These are phyloP conservation scores for Phytophthora pinifolia DNA, from an alignment of 352 stramenopile species.

Conservation along the genomic window DNA sequence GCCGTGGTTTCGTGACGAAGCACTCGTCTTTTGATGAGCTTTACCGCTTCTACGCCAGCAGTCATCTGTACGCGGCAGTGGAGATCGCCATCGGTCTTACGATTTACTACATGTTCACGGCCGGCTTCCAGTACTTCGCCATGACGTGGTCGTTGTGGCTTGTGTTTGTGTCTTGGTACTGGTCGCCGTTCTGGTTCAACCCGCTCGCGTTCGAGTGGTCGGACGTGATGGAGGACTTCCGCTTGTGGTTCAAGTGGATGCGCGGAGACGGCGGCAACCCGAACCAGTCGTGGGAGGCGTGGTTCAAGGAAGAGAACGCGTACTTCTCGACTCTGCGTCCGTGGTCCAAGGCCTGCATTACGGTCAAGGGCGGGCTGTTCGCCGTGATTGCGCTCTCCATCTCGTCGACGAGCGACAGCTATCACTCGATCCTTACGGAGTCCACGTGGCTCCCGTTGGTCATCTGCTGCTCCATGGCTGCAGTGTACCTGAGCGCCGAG, in stretches of 20 bases:
- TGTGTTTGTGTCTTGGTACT: slow-evolving; percentile 78
- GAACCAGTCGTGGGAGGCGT: slow-evolving; percentile 95
- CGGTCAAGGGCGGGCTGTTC: slow-evolving; percentile 91
- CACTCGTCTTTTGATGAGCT: slow-evolving; percentile 98
- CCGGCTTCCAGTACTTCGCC: slow-evolving; percentile 95
- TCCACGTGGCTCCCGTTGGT: slow-evolving; percentile 58
- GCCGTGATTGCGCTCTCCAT: slow-evolving; percentile 87
- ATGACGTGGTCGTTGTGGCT: slow-evolving; percentile 99
- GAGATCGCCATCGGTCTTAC: slow-evolving; percentile 91
- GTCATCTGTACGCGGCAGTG: slow-evolving; percentile 96
- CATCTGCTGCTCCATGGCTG: slow-evolving; percentile 53
- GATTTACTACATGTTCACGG: slow-evolving; percentile 94
- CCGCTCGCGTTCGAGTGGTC: slow-evolving; percentile 97
- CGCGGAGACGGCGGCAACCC: slow-evolving; percentile 89
- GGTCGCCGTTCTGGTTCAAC: slow-evolving; percentile 98
- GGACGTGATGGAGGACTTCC: slow-evolving; percentile 90
- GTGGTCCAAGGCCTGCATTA: slow-evolving; percentile 90
- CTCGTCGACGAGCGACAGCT: slow-evolving; percentile 63
- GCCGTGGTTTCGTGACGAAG: slow-evolving; percentile 98
- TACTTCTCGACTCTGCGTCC: slow-evolving; percentile 91
- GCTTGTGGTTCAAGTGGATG: slow-evolving; percentile 94
- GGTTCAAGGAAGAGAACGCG: slow-evolving; percentile 95
- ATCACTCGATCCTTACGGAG: slow-evolving; percentile 61
- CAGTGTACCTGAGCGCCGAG: slow-evolving; percentile 67
- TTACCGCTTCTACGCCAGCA: slow-evolving; percentile 98